These are phyloP conservation scores for Volvariella volvacea DNA, from an alignment of 1,284 basidiomycete genomes.

Conservation along the genomic window DNA sequence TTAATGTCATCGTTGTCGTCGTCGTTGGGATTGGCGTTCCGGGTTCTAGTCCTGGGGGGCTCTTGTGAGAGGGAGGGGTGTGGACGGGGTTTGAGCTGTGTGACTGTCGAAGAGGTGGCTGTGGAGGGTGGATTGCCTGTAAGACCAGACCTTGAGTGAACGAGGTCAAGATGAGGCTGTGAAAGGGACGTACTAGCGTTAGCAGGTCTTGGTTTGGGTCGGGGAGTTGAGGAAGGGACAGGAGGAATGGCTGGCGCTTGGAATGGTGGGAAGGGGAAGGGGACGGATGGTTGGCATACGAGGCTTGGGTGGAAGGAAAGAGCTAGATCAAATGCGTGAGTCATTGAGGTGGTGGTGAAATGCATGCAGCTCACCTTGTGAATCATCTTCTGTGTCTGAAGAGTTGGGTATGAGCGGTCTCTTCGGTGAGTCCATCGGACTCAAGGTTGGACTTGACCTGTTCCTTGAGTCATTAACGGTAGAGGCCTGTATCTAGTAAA, in stretches of 20 bases:
- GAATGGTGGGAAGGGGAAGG: slow-evolving; percentile 26
- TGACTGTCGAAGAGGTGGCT: slow-evolving; percentile 6
- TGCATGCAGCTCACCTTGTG: slow-evolving; percentile 9
- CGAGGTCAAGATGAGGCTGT: background rate
- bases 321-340: background rate
- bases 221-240: too few relatives aligned
- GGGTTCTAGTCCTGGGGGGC: background rate
- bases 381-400: slow-evolving; percentile 16
- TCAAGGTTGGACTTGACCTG: too few relatives aligned
- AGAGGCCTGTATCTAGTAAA: too few relatives aligned
- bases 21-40: slow-evolving; percentile 5
- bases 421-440: too few relatives aligned
- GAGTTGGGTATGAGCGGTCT: slow-evolving; percentile 3
- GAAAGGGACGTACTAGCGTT: background rate
- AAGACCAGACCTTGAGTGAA: too few relatives aligned
- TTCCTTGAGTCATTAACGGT: too few relatives aligned
- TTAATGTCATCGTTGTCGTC: background rate
- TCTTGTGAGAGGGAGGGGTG: background rate
- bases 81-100: slow-evolving; percentile 12
- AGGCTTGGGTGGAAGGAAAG: background rate
- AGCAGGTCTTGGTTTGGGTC: background rate
- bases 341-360: background rate
- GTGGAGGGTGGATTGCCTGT: slow-evolving; percentile 3
- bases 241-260: slow-evolving; percentile 18
- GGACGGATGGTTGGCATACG: background rate